Conservation (phyloP, 1,139 yeast genomes). For the Zygosaccharomyces sapae region DNA sequence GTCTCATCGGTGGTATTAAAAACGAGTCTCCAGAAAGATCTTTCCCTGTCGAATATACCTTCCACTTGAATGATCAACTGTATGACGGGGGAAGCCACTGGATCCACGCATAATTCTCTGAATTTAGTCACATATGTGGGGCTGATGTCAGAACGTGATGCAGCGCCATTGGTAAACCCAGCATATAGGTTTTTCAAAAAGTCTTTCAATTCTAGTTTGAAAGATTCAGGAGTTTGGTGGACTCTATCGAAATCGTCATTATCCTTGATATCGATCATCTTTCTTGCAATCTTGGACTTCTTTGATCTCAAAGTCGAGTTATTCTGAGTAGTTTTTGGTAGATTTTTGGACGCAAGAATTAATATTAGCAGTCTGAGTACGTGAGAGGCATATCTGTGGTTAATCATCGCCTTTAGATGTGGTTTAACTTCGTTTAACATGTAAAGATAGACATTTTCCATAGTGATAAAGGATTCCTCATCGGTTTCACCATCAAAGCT, state of each 20-base stretch:
- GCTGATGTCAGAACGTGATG: conserved; percentile 32
- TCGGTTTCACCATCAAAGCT: conserved; percentile 40
- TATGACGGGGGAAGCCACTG: conserved; percentile 81
- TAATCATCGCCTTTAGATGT: conserved; percentile 53
- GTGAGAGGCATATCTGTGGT: conserved; percentile 87
- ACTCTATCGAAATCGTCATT: conserved; percentile 61
- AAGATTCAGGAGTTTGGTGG: conserved; percentile 69
- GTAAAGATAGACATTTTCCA: conserved; percentile 60
- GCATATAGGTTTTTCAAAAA: conserved; percentile 40
- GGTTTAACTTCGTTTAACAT: conserved; percentile 68
- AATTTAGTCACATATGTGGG: conserved; percentile 40
- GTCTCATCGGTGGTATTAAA: conserved; percentile 44
- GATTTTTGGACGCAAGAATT: conserved; percentile 68
- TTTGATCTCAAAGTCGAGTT: conserved; percentile 80
- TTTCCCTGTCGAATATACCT: conserved; percentile 68
- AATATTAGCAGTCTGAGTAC: conserved; percentile 69
- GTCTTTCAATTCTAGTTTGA: conserved; percentile 56
- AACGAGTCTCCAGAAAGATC: conserved; percentile 58
- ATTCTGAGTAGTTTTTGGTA: conserved; percentile 71
- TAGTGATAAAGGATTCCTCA: conserved; percentile 44
- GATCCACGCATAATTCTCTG: conserved; percentile 72
- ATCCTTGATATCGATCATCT: conserved; percentile 85
- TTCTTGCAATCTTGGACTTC: conserved; percentile 84
- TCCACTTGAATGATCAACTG: conserved; percentile 80
- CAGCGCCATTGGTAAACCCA: conserved; percentile 39